phyloP scores from a whole-genome alignment of 371 early-diverging fungal species.

The Mucor piriformis region DNA sequence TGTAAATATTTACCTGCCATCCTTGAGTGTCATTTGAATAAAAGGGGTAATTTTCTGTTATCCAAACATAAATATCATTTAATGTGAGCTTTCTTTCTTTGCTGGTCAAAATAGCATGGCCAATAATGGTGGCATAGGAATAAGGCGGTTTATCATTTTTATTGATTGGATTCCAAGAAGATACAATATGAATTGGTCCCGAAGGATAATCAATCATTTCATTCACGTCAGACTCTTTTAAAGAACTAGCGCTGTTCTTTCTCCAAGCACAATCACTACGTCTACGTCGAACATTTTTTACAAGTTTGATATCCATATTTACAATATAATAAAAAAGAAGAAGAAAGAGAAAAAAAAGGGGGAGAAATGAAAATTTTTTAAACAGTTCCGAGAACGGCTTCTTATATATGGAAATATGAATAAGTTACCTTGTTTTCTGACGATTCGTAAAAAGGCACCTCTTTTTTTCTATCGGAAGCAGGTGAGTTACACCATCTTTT shows the following conservation, averaged over 20 bases:
- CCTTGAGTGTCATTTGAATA: slow-evolving; percentile 77
- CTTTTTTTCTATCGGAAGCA: slow-evolving; percentile 2
- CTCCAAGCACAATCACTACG: slow-evolving; percentile 15
- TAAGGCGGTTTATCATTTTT: slow-evolving; percentile 80
- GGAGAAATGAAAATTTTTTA: slow-evolving; percentile 1
- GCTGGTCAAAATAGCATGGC: slow-evolving; percentile 84
- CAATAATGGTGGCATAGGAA: slow-evolving; percentile 93
- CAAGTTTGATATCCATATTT: slow-evolving; percentile 3
- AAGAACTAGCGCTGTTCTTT: not conserved
- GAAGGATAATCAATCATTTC: slow-evolving; percentile 14
- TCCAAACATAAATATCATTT: slow-evolving; percentile 92
- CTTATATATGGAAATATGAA: slow-evolving; percentile 1
- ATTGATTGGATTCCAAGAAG: slow-evolving; percentile 48
- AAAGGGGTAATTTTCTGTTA: slow-evolving; percentile 79
- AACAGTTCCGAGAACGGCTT: slow-evolving; percentile 8
- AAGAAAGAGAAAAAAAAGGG: slow-evolving; percentile 5
- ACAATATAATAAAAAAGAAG: not conserved
- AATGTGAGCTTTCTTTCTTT: slow-evolving; percentile 81
- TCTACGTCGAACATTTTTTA: slow-evolving; percentile 18
- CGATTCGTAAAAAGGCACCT: not conserved
- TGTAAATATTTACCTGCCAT: slow-evolving; percentile 74
- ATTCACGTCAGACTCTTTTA: not conserved
- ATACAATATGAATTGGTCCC: slow-evolving; percentile 24
- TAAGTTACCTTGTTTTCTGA: not conserved
- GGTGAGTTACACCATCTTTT: slow-evolving; percentile 13